Conservation (phyloP, 176 grass and related monocot genomes). For the Triticum dicoccoides region DNA sequence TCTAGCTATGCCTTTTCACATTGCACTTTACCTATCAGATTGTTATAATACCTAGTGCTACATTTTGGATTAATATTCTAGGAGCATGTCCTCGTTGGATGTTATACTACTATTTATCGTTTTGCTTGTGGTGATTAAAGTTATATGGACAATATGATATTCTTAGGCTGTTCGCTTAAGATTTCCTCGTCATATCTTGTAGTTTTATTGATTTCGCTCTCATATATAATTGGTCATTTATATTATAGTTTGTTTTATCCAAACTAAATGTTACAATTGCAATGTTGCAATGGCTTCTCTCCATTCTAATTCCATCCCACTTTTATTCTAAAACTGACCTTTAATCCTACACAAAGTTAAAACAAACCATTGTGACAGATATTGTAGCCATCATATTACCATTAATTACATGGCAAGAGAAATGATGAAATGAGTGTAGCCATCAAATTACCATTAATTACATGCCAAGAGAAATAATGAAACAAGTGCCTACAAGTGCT, state of each 20-base stretch:
- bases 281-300: not conserved
- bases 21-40: too few relatives aligned
- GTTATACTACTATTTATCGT: not conserved
- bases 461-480: too few relatives aligned
- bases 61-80: not conserved
- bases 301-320: not conserved
- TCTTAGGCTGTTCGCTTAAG: not conserved
- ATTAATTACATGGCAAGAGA: not conserved
- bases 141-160: not conserved
- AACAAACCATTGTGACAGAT: too few relatives aligned
- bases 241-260: not conserved
- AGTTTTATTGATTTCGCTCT: not conserved
- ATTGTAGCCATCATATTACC: too few relatives aligned
- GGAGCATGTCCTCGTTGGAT: not conserved
- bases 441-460: too few relatives aligned
- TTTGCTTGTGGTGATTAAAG: not conserved
- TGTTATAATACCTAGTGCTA: not conserved
- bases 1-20: too few relatives aligned
- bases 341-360: too few relatives aligned
- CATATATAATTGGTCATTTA: not conserved
- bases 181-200: not conserved
- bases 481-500: constrained; percentile 10
- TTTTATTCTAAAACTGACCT: too few relatives aligned
- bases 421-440: not conserved
- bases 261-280: not conserved